Conservation (phyloP, 495 filamentous ascomycete genomes). For the Aspergillus sclerotioniger region DNA sequence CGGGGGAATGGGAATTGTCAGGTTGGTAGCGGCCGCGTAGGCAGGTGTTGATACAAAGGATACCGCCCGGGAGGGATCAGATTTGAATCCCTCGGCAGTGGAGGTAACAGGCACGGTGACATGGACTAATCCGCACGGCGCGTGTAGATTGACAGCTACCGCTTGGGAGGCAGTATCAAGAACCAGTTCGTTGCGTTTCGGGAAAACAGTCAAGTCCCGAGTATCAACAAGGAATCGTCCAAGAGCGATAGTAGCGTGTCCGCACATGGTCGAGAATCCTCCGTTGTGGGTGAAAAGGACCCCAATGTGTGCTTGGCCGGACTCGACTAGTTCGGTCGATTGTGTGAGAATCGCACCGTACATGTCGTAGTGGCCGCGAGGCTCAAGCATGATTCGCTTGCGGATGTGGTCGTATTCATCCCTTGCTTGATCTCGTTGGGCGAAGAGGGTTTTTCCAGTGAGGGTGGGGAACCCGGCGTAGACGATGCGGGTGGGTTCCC, state of each 20-base stretch:
- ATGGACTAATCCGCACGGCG: conserved; percentile 12
- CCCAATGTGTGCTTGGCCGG: conserved; percentile 48
- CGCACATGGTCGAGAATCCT: conserved; percentile 77
- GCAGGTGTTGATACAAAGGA: conserved; percentile 27
- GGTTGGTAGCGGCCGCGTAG: conserved; percentile 17
- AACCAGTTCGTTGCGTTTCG: conserved; percentile 13
- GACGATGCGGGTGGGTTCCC: conserved; percentile 34
- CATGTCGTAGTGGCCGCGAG: conserved; percentile 36
- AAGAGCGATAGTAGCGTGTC: conserved; percentile 43
- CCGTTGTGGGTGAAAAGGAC: conserved; percentile 60
- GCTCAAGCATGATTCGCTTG: conserved; percentile 30
- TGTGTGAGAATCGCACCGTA: conserved; percentile 31
- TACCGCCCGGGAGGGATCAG: conserved; percentile 14
- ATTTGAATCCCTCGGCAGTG: background rate
- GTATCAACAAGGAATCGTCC: conserved; percentile 33
- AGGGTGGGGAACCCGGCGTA: conserved; percentile 29
- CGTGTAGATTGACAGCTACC: conserved; percentile 8
- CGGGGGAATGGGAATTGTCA: conserved; percentile 19
- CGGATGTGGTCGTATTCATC: conserved; percentile 27
- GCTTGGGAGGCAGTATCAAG: conserved; percentile 3
- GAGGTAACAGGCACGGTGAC: conserved; percentile 8
- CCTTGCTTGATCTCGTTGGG: conserved; percentile 28
- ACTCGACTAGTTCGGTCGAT: conserved; percentile 28
- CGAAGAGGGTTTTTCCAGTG: conserved; percentile 21
- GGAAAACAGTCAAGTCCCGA: conserved; percentile 25